A percentile compares a stretch with the other conserved stretches of the same genome.
phyloP scores from a whole-genome alignment of 2,329 filamentous ascomycete species.

The Colletotrichum tanaceti region DNA sequence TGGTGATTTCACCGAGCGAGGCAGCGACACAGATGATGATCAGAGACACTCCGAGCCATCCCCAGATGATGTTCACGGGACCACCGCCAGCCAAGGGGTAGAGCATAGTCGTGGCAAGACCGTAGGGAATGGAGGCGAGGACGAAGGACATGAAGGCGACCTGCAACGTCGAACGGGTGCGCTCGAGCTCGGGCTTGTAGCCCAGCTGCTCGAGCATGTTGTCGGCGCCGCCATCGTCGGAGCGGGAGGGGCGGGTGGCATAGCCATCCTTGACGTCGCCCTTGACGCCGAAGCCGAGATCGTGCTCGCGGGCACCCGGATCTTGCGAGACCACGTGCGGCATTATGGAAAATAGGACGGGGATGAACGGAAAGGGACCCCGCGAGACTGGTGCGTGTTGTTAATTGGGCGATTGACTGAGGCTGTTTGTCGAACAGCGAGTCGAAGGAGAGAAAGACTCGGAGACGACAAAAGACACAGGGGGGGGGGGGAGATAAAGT shows the following conservation, averaged over 20 bases:
- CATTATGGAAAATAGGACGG: conserved; percentile 20
- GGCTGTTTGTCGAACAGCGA: conserved; percentile 3
- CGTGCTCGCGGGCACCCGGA: conserved; percentile 40
- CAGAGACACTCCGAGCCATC: conserved; percentile 74
- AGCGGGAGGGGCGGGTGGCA: conserved; percentile 42
- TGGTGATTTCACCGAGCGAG: conserved; percentile 79
- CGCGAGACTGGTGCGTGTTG: not conserved
- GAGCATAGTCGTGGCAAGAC: conserved; percentile 75
- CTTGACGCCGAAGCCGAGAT: conserved; percentile 32
- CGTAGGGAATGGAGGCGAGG: conserved; percentile 79
- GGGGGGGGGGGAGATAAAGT: conserved; percentile 4
- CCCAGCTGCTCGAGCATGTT: conserved; percentile 72
- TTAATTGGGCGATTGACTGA: not conserved
- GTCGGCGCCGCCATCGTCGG: conserved; percentile 63
- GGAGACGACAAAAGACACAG: not conserved
- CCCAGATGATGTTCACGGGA: conserved; percentile 78
- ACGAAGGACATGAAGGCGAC: conserved; percentile 83
- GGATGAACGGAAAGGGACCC: not conserved
- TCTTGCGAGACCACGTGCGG: conserved; percentile 40
- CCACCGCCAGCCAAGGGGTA: conserved; percentile 76
- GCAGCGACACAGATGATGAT: conserved; percentile 78
- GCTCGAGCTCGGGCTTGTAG: conserved; percentile 73
- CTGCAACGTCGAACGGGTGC: conserved; percentile 74
- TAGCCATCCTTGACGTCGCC: conserved; percentile 33
- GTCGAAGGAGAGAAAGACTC: conserved; percentile 1